Base-by-base conservation (phyloP, 805 yeast genomes). In the Candida vartiovaarae region DNA sequence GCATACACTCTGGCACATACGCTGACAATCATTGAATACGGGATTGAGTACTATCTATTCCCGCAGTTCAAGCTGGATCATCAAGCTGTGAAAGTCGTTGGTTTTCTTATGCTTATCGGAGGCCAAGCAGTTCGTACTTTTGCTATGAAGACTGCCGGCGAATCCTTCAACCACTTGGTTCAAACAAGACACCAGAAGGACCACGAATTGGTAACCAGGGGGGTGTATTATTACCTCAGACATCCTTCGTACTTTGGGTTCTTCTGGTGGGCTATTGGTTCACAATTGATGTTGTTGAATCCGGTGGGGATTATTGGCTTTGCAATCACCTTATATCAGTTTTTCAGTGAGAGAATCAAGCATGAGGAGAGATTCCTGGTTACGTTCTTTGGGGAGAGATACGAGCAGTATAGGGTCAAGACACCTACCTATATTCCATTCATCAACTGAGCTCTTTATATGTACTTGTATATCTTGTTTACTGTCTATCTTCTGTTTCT, bases 211-310 rank as follows among this genome's bases (percentile, higher is more conserved):
- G 82, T 93, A 9, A 86, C 87, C 0, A 52, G 63, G 8, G 98
- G 97, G 0, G 66, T 91, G 3, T 93, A 91, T 61, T 45, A 69
- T 2, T 50, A 63, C 26, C 64, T 76, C 11, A 71, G 99, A 48
- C 99, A 93, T 61, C 99, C 99, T 6, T 82, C 95, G 39, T 93
- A 93, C 63, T 74, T 80, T 34, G 99, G 97, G 0, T 93, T 84
- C 61, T 90, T 80, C 57, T 80, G 88, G 77, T 93, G 98, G 97
- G 91, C 95, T 10, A 51, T 90, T 4, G 97, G 97, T 0, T 71
- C 88, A 1, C 95, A 91, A 59, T 25, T 93, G 38, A 50, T 82
- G 47, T 62, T 91, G 45, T 63, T 78, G 37, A 93, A 89, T 63
- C 79, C 84, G 6, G 38, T 87, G 0, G 71, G 88, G 1, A 54